Percentiles rank a stretch among this genome's conserved stretches.
Evolutionary conservation across 75 land plant genomes (phyloP).

Genomic region (Adiantum capillusveneris): DNA sequence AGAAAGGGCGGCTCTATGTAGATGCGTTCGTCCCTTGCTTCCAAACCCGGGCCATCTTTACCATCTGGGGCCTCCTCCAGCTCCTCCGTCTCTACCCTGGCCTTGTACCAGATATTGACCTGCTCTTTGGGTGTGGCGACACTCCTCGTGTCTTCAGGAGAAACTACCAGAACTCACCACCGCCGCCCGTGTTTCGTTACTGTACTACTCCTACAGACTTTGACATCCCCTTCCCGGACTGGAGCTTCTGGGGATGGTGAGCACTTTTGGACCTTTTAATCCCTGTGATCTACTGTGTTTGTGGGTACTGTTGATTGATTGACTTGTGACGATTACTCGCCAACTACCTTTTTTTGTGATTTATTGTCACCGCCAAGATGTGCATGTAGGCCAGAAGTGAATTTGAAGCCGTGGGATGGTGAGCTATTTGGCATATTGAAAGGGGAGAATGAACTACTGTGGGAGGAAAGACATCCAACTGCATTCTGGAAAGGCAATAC

Average conservation of each 20-base stretch:
- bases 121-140: slow-evolving; percentile 52
- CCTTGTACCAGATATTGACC: slow-evolving; percentile 48
- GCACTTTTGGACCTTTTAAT: too few relatives aligned
- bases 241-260: slow-evolving; percentile 85
- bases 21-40: slow-evolving; percentile 24
- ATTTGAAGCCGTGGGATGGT: slow-evolving; percentile 43
- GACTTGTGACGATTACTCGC: too few relatives aligned
- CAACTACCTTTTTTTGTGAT: too few relatives aligned
- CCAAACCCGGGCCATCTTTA: slow-evolving; percentile 51
- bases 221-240: slow-evolving; percentile 69
- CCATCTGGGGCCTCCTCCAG: slow-evolving; percentile 55
- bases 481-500: slow-evolving; percentile 68
- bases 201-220: slow-evolving; percentile 28
- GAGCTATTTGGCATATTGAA: slow-evolving; percentile 30
- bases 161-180: slow-evolving; percentile 2
- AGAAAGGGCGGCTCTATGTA: slow-evolving; percentile 36
- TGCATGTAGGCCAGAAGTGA: slow-evolving; percentile 51
- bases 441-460: slow-evolving; percentile 26
- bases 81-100: slow-evolving; percentile 48
- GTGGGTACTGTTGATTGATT: background rate
- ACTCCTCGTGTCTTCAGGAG: slow-evolving; percentile 24
- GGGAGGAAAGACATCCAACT: slow-evolving; percentile 38
- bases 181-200: slow-evolving; percentile 59
- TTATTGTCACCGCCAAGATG: too few relatives aligned
- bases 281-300: too few relatives aligned